phyloP scores from a whole-genome alignment of 495 filamentous ascomycete genomes.

The Penicillium steckii region DNA sequence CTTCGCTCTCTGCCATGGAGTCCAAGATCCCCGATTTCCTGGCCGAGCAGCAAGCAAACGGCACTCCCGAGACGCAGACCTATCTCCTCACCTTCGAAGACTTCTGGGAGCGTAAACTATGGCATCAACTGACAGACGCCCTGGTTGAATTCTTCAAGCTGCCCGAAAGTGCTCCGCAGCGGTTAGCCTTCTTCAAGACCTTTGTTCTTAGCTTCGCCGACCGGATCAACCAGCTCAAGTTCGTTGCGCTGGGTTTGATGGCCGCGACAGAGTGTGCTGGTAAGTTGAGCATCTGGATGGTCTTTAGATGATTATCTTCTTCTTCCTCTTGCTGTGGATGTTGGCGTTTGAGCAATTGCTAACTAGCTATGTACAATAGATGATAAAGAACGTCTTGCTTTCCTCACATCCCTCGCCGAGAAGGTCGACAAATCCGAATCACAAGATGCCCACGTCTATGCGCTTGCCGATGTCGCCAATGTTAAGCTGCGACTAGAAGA shows the following conservation, averaged over 20 bases:
- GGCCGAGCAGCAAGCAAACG: conserved; percentile 75
- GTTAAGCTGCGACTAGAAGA: conserved; percentile 79
- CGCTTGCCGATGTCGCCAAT: conserved; percentile 83
- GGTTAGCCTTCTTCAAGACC: conserved; percentile 84
- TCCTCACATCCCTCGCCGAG: conserved; percentile 78
- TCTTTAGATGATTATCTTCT: background rate
- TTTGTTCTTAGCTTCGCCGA: conserved; percentile 96
- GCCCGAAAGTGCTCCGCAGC: conserved; percentile 75
- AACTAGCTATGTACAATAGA: conserved; percentile 48
- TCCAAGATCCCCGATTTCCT: conserved; percentile 91
- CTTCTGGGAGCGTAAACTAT: conserved; percentile 97
- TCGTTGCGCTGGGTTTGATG: conserved; percentile 84
- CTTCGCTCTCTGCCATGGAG: conserved; percentile 57
- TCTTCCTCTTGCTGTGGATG: background rate
- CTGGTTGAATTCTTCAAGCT: conserved; percentile 87
- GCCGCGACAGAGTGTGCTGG: conserved; percentile 85
- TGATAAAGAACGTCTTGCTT: conserved; percentile 81
- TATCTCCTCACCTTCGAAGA: conserved; percentile 93
- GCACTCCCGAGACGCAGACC: conserved; percentile 82
- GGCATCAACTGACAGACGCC: conserved; percentile 94
- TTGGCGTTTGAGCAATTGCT: background rate
- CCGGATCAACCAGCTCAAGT: conserved; percentile 98
- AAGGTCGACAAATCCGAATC: conserved; percentile 91
- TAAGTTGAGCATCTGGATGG: conserved; percentile 32
- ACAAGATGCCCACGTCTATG: conserved; percentile 96